Conservation (phyloP, 177 flowering plant genomes). For the Tripterygium wilfordii region DNA sequence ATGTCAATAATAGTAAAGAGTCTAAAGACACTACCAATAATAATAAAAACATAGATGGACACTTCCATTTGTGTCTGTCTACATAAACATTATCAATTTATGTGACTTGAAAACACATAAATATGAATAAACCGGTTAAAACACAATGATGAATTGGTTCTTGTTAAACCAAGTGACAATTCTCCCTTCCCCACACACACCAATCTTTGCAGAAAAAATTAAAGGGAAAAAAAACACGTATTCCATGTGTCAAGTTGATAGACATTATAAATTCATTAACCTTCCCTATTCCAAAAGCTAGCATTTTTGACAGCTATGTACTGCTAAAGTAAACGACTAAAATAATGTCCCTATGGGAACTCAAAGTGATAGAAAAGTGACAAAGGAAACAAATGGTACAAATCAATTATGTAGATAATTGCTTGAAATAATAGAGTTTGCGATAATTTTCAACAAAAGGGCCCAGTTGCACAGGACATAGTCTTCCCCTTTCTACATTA, state of each 20-base stretch:
- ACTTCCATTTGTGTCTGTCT: background rate
- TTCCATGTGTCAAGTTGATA: background rate
- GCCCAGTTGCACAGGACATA: too few species aligned
- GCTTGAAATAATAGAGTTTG: background rate
- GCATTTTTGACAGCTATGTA: background rate
- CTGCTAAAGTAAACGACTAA: background rate
- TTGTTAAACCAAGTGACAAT: too few species aligned
- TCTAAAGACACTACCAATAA: background rate
- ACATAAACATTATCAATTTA: too few species aligned
- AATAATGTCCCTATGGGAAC: constrained; percentile 1
- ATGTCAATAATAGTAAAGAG: background rate
- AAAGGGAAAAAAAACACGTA: background rate
- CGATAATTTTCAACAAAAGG: too few species aligned
- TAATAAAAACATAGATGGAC: background rate
- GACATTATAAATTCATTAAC: background rate
- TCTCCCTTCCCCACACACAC: too few species aligned
- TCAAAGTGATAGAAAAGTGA: background rate
- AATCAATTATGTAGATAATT: background rate
- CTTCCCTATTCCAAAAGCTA: constrained; percentile 3
- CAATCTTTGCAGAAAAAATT: background rate
- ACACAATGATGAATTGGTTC: too few species aligned
- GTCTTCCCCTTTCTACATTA: too few species aligned
- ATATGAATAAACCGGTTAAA: too few species aligned
- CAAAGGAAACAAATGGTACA: background rate
- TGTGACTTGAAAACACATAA: too few species aligned